Base-by-base conservation (phyloP, 148 eudicot genomes). In the Selenicereus undatus region DNA sequence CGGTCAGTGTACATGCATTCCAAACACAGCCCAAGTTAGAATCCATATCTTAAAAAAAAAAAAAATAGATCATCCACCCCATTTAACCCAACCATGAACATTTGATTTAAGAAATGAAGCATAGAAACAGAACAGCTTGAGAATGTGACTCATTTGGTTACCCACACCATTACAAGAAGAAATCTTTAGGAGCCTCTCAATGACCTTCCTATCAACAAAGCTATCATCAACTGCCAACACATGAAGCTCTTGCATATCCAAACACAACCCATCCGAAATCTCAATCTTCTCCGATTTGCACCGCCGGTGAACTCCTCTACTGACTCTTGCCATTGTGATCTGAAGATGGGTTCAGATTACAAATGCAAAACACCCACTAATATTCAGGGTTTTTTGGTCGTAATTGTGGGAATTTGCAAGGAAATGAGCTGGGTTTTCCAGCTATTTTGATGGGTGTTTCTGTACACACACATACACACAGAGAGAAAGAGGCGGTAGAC, bases 191-290 rank as follows among this genome's bases (percentile, higher is more conserved):
- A 87, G 87, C 65, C 81, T 81, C 45, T 87, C 89, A 79, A 87
- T 85, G 66, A 87, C 81, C 35, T 85, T 87, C 82, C 89, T 87
- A 11, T 87, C 89, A 66, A 85, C 81, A 56, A 77, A 77, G 72
- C 85, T 87, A 54, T 87, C 89, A 85, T 87, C 89, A 70, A 87
- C 89, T 69, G 87, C 89, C 56, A 87, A 83, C 0, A 87, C 89
- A 87, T 87, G 87, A 77, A 84, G 66, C 32, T 85, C 84, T 75
- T 48, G 74, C 75, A 75, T 76, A n/a, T 81, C 87, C 76, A 75
- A 42, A 78, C 81, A 73, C 27, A 54, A 26, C 81, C n/a, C 78
- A 35, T 21, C 76, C 8, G 71, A 36, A 84, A 81, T 22, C 64
- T 73, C 58, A 50, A 48, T 71, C 20, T 72, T 81, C 50, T 81